Percentiles rank a stretch among this genome's conserved stretches.
These are phyloP conservation scores for Didymella glomerata DNA, from an alignment of 2,329 filamentous ascomycete species.

Conservation along the genomic window DNA sequence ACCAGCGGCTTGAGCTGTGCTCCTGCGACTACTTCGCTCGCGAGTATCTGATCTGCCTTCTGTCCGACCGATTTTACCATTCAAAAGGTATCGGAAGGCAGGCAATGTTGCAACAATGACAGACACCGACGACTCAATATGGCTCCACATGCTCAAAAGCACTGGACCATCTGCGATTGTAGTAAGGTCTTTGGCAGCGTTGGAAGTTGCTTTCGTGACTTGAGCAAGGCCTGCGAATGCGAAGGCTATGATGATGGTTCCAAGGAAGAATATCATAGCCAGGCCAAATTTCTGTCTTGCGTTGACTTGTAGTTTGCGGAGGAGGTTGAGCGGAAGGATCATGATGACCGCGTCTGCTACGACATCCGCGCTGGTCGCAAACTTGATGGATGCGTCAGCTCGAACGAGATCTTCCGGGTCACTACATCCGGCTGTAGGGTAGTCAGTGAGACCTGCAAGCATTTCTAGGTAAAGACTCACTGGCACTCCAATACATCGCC, in stretches of 20 bases:
- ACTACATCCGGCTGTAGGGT: neutral
- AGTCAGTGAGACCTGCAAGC: neutral
- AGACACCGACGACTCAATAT: slow-evolving; percentile 17
- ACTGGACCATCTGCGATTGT: slow-evolving; percentile 10
- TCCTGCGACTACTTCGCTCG: neutral
- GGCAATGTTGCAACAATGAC: slow-evolving; percentile 19
- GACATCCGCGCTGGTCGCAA: slow-evolving; percentile 14
- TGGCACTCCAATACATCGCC: slow-evolving; percentile 8
- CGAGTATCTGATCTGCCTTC: neutral
- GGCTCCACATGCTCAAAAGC: slow-evolving; percentile 18
- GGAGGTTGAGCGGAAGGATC: slow-evolving; percentile 40
- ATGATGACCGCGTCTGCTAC: slow-evolving; percentile 31
- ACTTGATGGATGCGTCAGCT: slow-evolving; percentile 10
- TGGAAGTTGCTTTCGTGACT: slow-evolving; percentile 5
- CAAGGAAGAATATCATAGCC: slow-evolving; percentile 38
- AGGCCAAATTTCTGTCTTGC: slow-evolving; percentile 39
- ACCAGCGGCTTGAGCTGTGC: neutral
- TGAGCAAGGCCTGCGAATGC: neutral
- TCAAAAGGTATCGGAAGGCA: slow-evolving; percentile 13
- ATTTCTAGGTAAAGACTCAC: neutral
- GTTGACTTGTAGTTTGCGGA: slow-evolving; percentile 39
- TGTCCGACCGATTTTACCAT: neutral
- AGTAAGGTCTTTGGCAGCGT: neutral
- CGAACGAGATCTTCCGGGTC: slow-evolving; percentile 1
- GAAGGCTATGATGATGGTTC: neutral